Evolutionary conservation across 805 yeast genomes (phyloP), one percentile per base, ranked within the genome.

Genomic region (Yarrowia sp.): DNA sequence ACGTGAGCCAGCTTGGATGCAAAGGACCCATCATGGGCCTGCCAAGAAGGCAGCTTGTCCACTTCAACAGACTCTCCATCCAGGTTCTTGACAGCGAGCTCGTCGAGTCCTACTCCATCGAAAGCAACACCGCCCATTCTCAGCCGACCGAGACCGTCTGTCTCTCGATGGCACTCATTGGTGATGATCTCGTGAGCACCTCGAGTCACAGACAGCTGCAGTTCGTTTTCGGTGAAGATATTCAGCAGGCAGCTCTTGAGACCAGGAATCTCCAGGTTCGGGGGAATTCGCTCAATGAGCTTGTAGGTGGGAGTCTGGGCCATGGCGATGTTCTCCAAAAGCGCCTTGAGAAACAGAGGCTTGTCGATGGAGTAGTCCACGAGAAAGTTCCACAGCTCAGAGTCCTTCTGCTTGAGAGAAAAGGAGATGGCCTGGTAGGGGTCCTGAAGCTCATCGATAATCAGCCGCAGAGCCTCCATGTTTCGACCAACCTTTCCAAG

Each of bases 401-500:
- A 72, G 67, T 90, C 96, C 56, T 84, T 83, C 63, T 82, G 79
- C 10, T 79, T 79, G 56, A 78, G 80, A 0, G 92, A 94, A 78
- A 91, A 94, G 16, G 79, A 80, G 22, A 94, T 87, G 0, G 98
- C 98, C 65, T 82, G 78, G 39, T 81, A 80, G 0, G 97, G 93
- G 70, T 93, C 94, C 61, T 86, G 80, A 58, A 92, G 74, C 67
- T 88, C 81, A 65, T 88, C 87, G 38, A 91, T 84, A 14, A 94
- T 90, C 42, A 94, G 76, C 63, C 78, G 80, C 67, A 93, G 74
- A 0, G 98, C 98, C 64, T 83, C 81, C 64, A 80, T 80, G 62
- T 85, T 84, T 66, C 88, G 88, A 1, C 99, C 98, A 24, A 88
- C 85, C 67, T 84, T 83, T 4, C 96, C 96, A 64, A 90, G 79